Evolutionary conservation across 1,139 yeast species (phyloP), one percentile per base, ranked within the genome.

Genomic region (Magnusiomyces tetraspermus): DNA sequence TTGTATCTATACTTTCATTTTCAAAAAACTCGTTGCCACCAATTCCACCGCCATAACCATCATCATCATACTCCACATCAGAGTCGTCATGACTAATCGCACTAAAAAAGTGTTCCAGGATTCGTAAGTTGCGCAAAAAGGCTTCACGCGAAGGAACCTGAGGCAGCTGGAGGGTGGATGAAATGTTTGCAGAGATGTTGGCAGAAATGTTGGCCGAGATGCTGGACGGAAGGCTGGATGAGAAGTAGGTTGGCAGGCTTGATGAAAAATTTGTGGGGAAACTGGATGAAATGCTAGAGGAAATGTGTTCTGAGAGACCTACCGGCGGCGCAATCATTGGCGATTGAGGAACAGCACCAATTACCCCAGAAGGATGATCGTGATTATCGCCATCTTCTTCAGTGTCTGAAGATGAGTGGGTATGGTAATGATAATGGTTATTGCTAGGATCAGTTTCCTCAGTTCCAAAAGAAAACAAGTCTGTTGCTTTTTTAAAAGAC

Each of bases 311-410:
- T n/a, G n/a, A n/a, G 13, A 30, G 13, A 8, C 70, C 75, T n/a
- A 79, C 66, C 36, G 78, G 68, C 0, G 83, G 81, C 46, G 72
- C 71, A 36, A 71, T 72, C 46, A 71, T 72, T 28, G 74, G 74
- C n/a, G n/a, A n/a, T n/a, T n/a, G n/a, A 51, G 77, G 75, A 1
- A 71, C 74, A 22, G 82, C 78, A 3, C 72, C 72, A 10, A 70
- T 72, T 19, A 81, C 78, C 0, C 83, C 85, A 21, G 70, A 75
- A 0, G 86, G 86, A n/a, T n/a, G n/a, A n/a, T n/a, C n/a, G n/a
- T n/a, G n/a, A n/a, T n/a, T n/a, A 58, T 80, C 77, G 23, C 68
- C 76, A 23, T 62, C 59, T 42, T 56, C 52, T 2, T 61, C 59
- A 4, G 60, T 22, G n/a, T n/a, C n/a, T 5, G 17, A 22, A 24